A percentile compares a stretch with the other conserved stretches of the same genome.
Evolutionary conservation across 441 rosid genomes (phyloP).

Genomic region (Euphorbia schlechtendalii): DNA sequence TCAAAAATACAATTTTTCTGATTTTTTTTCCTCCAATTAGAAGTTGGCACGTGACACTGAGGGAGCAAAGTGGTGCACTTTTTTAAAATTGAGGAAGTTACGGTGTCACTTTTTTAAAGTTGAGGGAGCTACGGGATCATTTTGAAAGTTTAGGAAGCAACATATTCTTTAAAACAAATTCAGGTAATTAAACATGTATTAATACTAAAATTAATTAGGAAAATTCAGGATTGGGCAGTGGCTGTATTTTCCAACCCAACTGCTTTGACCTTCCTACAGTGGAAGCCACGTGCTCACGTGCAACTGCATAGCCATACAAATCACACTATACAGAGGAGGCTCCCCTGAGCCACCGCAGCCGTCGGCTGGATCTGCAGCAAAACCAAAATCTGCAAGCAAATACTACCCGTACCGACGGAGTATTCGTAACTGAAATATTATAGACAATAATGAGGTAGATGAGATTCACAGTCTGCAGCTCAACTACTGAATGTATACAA

Average conservation of each 20-base stretch:
- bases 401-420: not conserved
- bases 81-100: too few relatives aligned
- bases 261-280: not conserved
- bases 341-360: not conserved
- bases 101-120: too few relatives aligned
- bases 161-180: too few relatives aligned
- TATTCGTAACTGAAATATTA: not conserved
- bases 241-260: not conserved
- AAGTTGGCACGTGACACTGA: too few relatives aligned
- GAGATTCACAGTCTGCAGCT: not conserved
- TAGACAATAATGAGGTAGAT: not conserved
- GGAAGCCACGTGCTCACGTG: constrained; percentile 14
- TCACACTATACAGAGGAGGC: not conserved
- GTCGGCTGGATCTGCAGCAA: not conserved
- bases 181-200: too few relatives aligned
- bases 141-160: too few relatives aligned
- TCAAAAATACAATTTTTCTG: too few relatives aligned
- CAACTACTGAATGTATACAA: not conserved
- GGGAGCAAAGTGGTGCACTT: too few relatives aligned
- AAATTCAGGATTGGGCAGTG: not conserved
- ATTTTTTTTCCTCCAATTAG: too few relatives aligned
- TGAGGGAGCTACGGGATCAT: too few relatives aligned
- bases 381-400: not conserved
- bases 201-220: too few relatives aligned
- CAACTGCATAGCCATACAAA: not conserved